These are phyloP conservation scores for Diplodia scrobiculata DNA, from an alignment of 2,329 filamentous ascomycete species.

Conservation along the genomic window DNA sequence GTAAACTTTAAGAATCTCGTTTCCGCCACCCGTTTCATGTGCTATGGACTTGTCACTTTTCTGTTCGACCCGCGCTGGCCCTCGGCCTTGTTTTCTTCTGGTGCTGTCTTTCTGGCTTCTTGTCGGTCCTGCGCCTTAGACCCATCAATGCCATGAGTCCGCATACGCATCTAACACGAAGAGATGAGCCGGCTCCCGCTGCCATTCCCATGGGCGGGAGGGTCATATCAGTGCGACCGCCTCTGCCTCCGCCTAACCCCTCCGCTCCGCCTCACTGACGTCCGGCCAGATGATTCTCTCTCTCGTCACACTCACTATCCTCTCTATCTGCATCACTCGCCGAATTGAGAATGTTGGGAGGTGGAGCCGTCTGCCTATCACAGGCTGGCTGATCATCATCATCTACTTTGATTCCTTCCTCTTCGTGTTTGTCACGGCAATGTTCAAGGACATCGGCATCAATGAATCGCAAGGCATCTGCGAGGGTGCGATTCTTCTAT, in stretches of 20 bases:
- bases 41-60: conserved; percentile 17
- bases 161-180: background rate
- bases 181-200: conserved; percentile 28
- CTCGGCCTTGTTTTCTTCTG: background rate
- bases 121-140: background rate
- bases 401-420: conserved; percentile 63
- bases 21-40: conserved; percentile 16
- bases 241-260: background rate
- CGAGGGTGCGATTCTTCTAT: conserved; percentile 62
- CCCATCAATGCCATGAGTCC: background rate
- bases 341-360: conserved; percentile 34
- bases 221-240: conserved; percentile 32
- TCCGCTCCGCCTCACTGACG: background rate
- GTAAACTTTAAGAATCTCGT: conserved; percentile 12
- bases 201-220: conserved; percentile 35
- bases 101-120: background rate
- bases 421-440: conserved; percentile 61
- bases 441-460: conserved; percentile 61
- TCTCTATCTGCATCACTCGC: conserved; percentile 33
- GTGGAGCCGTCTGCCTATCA: conserved; percentile 36
- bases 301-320: conserved; percentile 21
- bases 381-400: conserved; percentile 53
- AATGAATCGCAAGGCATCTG: conserved; percentile 57
- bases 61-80: background rate
- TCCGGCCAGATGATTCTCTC: conserved; percentile 15